phyloP scores from a whole-genome alignment of 1,284 basidiomycete species.

The Tylopilus sp. region DNA sequence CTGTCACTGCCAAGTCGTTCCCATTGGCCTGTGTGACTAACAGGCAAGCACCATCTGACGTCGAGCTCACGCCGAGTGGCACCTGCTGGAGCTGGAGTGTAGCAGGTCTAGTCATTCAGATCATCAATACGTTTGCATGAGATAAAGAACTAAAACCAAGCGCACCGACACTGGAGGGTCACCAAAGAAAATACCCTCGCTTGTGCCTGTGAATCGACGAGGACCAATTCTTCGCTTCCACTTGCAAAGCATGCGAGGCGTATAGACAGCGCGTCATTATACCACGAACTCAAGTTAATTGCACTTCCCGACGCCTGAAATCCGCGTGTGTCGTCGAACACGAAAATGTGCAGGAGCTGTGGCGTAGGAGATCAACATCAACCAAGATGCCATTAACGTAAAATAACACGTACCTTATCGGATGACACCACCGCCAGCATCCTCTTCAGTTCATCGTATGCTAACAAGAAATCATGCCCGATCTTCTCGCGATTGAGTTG shows the following conservation, averaged over 20 bases:
- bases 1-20: conserved; percentile 11
- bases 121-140: conserved; percentile 1
- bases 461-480: conserved; percentile 42
- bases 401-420: conserved; percentile 36
- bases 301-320: conserved; percentile 40
- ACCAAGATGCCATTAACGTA: neutral
- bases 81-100: conserved; percentile 20
- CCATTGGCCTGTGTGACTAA: conserved; percentile 34
- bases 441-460: conserved; percentile 52
- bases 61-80: conserved; percentile 34
- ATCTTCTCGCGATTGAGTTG: conserved; percentile 44
- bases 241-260: conserved; percentile 36
- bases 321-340: conserved; percentile 42
- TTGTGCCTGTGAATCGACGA: conserved; percentile 43
- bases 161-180: conserved; percentile 51
- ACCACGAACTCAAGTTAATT: conserved; percentile 47
- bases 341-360: conserved; percentile 45
- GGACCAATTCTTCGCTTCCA: conserved; percentile 49
- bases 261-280: conserved; percentile 33
- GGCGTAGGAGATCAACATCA: neutral
- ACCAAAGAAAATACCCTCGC: conserved; percentile 51
- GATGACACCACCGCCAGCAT: conserved; percentile 45
- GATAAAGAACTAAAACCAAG: neutral
- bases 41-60: conserved; percentile 52
- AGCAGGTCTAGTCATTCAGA: conserved; percentile 15